Evolutionary conservation across 768 basidiomycete species (phyloP).

Genomic region (Cytidiella melzeri): DNA sequence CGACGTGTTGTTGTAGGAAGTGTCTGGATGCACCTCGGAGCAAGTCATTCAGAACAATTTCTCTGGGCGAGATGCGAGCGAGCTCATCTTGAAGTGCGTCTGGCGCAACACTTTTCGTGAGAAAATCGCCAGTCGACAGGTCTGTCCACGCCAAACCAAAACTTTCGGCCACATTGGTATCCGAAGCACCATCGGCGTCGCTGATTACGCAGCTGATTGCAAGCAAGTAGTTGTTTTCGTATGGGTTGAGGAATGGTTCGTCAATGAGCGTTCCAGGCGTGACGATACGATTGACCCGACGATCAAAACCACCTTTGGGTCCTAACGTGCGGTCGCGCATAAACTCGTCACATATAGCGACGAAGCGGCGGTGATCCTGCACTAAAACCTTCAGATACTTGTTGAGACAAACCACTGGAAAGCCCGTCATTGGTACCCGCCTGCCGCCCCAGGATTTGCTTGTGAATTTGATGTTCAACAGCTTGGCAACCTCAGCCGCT

Average conservation of each 20-base stretch:
- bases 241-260: conserved; percentile 79
- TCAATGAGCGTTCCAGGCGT: conserved; percentile 94
- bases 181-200: background rate
- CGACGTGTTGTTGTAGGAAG: conserved; percentile 42
- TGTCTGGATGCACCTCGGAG: conserved; percentile 34
- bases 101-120: conserved; percentile 53
- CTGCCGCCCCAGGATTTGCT: conserved; percentile 67
- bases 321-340: conserved; percentile 40
- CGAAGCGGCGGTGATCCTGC: conserved; percentile 75
- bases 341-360: conserved; percentile 94
- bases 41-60: conserved; percentile 61
- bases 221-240: conserved; percentile 87
- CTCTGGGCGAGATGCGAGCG: conserved; percentile 72
- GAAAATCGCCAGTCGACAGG: conserved; percentile 91
- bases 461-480: conserved; percentile 81
- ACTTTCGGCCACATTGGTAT: no score
- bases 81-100: conserved; percentile 73
- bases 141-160: conserved; percentile 92
- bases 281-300: conserved; percentile 80
- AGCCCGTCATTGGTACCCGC: conserved; percentile 82
- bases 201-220: conserved; percentile 39
- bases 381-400: conserved; percentile 84
- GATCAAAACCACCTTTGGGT: conserved; percentile 57
- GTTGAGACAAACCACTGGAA: conserved; percentile 79
- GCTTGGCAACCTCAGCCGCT: conserved; percentile 66